Evolutionary conservation across 169 alveolate genomes (phyloP), one percentile per base, ranked within the genome.

Genomic region (Cryptosporidium bovis): DNA sequence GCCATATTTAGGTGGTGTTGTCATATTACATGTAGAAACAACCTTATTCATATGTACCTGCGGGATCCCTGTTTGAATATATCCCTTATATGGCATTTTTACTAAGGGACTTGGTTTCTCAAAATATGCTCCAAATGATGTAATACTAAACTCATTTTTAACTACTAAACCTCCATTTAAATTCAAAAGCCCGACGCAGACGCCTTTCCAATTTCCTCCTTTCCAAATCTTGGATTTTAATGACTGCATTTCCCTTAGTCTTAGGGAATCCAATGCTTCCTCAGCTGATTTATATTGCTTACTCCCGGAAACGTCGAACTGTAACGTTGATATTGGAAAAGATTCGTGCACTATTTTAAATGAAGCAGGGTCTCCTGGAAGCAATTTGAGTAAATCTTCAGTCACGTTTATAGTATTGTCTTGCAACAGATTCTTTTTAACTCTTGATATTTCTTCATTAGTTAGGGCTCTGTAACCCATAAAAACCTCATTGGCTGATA

Each of bases 161-260:
- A 56, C 64, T 13, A 77, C 18, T 8, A 77, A 27, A 31, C 87
- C 87, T 13, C 87, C 87, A 20, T 71, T 56, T 29, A 77, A 40
- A 50, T 77, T 77, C 13, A 77, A 66, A 12, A 77, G 36, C 20
- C 87, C 87, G 24, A 77, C 64, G 40, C 87, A 77, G 33, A 77
- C 87, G 8, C 87, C 87, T 15, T 51, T 29, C 87, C 87, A 77
- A 15, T 51, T 40, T 3, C 77, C 87, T 44, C 87, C 87, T 77
- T 62, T 56, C 87, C 87, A 77, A 36, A 77, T 77, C 36, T 36
- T 60, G 24, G 87, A 77, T 44, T 58, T 77, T 5, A 24, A 29
- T 34, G 33, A 24, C 18, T 44, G 36, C 13, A 33, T 77, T 36
- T 20, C 13, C 27, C 50, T 77, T 6, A n/a, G 36, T 58, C 56